Conservation (phyloP, 306 rosid genomes). For the Sechiopsis laciniata region DNA sequence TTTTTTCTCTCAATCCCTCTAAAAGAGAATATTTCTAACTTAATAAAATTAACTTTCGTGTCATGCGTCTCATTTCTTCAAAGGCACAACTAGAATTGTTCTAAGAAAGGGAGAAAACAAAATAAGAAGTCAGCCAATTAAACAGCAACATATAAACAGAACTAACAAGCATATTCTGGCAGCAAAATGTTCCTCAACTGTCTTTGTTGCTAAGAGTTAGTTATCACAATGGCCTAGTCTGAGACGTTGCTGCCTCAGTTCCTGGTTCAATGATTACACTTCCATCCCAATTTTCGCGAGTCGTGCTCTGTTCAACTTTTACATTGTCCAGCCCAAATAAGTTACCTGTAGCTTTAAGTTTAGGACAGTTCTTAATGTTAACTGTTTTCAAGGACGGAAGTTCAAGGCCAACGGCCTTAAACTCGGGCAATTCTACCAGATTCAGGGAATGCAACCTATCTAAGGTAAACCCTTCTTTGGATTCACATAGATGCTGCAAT, state of each 20-base stretch:
- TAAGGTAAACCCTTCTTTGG: neutral
- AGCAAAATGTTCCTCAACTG: neutral
- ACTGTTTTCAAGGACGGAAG: neutral
- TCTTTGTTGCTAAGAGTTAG: slow-evolving; percentile 1
- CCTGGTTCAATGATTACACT: neutral
- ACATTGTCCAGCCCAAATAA: too few species aligned
- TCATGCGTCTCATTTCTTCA: neutral
- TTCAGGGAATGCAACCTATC: slow-evolving; percentile 16
- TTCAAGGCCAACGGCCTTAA: slow-evolving; percentile 21
- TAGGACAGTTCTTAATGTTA: slow-evolving; percentile 27
- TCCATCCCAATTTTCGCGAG: too few species aligned
- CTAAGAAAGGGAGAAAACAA: neutral
- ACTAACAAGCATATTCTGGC: neutral
- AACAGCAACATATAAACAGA: neutral
- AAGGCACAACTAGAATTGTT: neutral
- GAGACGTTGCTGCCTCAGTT: neutral
- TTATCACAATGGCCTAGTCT: neutral
- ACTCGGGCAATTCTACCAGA: slow-evolving; percentile 33
- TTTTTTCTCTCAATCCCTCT: too few species aligned
- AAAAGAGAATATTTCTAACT: too few species aligned
- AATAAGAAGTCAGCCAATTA: neutral
- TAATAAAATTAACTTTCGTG: too few species aligned
- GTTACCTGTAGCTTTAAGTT: neutral
- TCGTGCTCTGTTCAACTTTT: too few species aligned
- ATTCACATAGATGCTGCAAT: slow-evolving; percentile 9